Evolutionary conservation across 1,139 yeast species (phyloP).

Genomic region (Insectozyma bohioensis): DNA sequence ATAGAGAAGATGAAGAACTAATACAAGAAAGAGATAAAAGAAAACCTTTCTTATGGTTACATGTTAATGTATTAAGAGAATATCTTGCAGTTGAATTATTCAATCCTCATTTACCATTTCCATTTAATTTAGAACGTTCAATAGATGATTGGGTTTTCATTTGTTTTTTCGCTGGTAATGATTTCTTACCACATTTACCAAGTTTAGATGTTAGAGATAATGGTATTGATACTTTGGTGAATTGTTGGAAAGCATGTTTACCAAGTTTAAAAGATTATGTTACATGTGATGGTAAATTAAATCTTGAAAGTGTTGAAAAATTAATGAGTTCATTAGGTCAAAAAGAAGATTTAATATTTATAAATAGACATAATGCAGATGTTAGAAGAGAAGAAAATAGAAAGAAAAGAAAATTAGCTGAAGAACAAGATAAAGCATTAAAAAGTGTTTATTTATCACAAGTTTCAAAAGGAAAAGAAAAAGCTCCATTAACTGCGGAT

Average conservation of each 20-base stretch:
- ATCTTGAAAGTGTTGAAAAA: conserved; percentile 72
- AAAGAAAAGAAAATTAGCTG: conserved; percentile 54
- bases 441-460: conserved; percentile 34
- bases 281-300: conserved; percentile 85
- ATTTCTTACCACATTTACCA: conserved; percentile 96
- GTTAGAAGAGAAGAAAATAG: conserved; percentile 61
- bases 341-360: conserved; percentile 81
- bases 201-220: conserved; percentile 93
- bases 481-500: conserved; percentile 71
- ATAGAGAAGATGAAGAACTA: conserved; percentile 57
- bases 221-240: conserved; percentile 79
- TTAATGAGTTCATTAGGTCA: conserved; percentile 64
- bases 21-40: conserved; percentile 58
- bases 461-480: conserved; percentile 66
- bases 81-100: conserved; percentile 80
- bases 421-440: conserved; percentile 41
- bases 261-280: conserved; percentile 72
- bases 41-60: conserved; percentile 94
- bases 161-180: conserved; percentile 99
- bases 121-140: conserved; percentile 89
- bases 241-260: conserved; percentile 77
- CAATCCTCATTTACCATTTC: conserved; percentile 67
- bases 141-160: conserved; percentile 98
- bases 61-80: conserved; percentile 83
- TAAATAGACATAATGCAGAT: conserved; percentile 66